Evolutionary conservation across 495 filamentous ascomycete species (phyloP), one percentile per base, ranked within the genome.

Genomic region (Hypoxylon intermedium): DNA sequence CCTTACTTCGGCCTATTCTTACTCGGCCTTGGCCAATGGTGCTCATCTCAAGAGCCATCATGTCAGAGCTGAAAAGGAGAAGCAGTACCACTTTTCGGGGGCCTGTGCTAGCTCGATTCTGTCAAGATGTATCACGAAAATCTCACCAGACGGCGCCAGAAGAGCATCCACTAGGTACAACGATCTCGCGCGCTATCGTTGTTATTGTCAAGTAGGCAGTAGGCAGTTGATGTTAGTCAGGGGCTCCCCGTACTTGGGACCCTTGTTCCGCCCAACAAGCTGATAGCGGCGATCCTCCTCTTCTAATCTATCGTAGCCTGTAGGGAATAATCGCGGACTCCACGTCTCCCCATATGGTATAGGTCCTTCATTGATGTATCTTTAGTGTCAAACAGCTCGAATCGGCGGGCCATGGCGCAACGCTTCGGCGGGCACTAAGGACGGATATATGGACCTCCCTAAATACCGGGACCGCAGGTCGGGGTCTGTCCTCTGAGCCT

Each of bases 381-480:
- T 24, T 31, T 46, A 46, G 43, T 26, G 43, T 46, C 21, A 31
- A 19, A 31, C 24, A 12, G 43, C 23, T 46, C n/a, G 43, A 46
- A n/a, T n/a, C 24, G 13, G 13, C 23, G 26, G 24, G 43, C 43
- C 9, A 23, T 46, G 21, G 19, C 41, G 23, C 9, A 21, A 44
- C 21, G n/a, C 20, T 13, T 46, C 11, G 34, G n/a, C 34, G 34
- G 34, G n/a, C 6, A 37, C 34, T 15, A 13, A 37, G 5, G 34
- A 37, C n/a, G n/a, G n/a, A n/a, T n/a, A n/a, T 37, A 11, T 37
- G 6, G 34, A 37, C 5, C 15, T 2, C 34, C n/a, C 34, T 37
- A 15, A 37, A 33, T 9, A 24, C 43, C 4, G 24, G n/a, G 12
- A 5, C 23, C 21, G 3, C 26, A 6, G 19, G 24, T 33, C 43